These are phyloP conservation scores for Borealophlyctis nickersoniae DNA, from an alignment of 192 early-diverging fungal species.

Conservation along the genomic window DNA sequence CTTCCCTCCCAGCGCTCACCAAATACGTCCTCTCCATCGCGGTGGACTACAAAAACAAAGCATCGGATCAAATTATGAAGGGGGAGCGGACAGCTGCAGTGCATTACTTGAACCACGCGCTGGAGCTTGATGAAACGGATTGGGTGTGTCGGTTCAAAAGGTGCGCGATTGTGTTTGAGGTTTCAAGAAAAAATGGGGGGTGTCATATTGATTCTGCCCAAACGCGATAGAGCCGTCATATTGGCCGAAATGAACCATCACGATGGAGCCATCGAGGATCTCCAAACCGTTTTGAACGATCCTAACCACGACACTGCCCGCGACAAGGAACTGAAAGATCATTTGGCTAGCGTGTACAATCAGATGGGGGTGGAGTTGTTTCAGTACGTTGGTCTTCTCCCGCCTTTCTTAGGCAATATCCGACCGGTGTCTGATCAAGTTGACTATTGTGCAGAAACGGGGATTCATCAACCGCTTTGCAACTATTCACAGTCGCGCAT, in stretches of 20 bases:
- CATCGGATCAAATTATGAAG: conserved; percentile 41
- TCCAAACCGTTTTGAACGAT: conserved; percentile 30
- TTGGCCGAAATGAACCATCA: conserved; percentile 43
- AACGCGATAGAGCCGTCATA: conserved; percentile 32
- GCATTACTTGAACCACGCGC: conserved; percentile 43
- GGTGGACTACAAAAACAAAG: conserved; percentile 46
- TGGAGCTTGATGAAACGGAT: conserved; percentile 49
- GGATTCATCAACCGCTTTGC: conserved; percentile 15
- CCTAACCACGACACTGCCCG: conserved; percentile 17
- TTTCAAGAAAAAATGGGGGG: background rate
- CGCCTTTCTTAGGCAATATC: background rate
- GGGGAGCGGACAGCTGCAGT: conserved; percentile 32
- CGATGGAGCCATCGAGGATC: conserved; percentile 45
- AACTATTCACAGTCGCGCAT: conserved; percentile 31
- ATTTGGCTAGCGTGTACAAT: conserved; percentile 45
- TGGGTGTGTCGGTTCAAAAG: conserved; percentile 40
- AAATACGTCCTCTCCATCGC: conserved; percentile 34
- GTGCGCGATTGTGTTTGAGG: conserved; percentile 5
- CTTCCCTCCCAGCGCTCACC: conserved; percentile 28
- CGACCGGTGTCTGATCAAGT: conserved; percentile 1
- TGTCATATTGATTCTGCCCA: background rate
- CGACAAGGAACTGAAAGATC: conserved; percentile 34
- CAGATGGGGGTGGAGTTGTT: conserved; percentile 32
- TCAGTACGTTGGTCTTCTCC: conserved; percentile 22
- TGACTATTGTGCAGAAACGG: too few species aligned